These are phyloP conservation scores for Fusarium coffeatum DNA, from an alignment of 2,329 filamentous ascomycete genomes.

Conservation along the genomic window DNA sequence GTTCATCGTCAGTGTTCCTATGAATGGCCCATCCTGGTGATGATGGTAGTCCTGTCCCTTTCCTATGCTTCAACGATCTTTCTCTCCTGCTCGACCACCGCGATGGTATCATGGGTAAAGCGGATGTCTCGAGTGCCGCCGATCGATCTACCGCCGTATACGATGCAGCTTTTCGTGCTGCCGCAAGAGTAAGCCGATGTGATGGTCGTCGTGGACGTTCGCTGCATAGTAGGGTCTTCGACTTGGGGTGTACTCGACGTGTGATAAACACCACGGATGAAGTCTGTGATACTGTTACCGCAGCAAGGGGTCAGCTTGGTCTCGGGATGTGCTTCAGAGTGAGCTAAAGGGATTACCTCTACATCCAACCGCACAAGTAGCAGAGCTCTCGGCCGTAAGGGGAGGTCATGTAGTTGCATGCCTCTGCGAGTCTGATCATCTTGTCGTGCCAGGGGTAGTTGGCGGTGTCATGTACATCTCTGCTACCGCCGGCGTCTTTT, in stretches of 20 bases:
- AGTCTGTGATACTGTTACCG: neutral
- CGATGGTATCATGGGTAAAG: neutral
- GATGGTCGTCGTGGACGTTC: neutral
- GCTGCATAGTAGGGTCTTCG: neutral
- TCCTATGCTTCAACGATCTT: neutral
- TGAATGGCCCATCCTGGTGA: no score
- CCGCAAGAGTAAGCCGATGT: neutral
- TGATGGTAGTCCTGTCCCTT: neutral
- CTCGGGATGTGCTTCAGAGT: neutral
- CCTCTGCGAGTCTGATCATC: slow-evolving; percentile 31
- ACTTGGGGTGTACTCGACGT: neutral
- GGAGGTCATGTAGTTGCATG: slow-evolving; percentile 52
- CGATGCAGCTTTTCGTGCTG: neutral
- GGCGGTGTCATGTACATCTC: slow-evolving; percentile 8
- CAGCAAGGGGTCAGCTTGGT: neutral
- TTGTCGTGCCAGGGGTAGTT: slow-evolving; percentile 39
- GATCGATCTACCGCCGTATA: neutral
- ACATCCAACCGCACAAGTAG: slow-evolving; percentile 58
- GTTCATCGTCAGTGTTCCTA: neutral
- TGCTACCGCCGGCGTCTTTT: neutral
- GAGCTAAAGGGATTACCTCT: slow-evolving; percentile 47
- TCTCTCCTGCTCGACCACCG: neutral
- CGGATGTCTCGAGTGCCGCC: neutral
- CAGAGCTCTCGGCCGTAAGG: slow-evolving; percentile 62
- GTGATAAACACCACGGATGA: slow-evolving; percentile 16